These are phyloP conservation scores for Phyllosticta capitalensis DNA, from an alignment of 2,329 filamentous ascomycete genomes.

Conservation along the genomic window DNA sequence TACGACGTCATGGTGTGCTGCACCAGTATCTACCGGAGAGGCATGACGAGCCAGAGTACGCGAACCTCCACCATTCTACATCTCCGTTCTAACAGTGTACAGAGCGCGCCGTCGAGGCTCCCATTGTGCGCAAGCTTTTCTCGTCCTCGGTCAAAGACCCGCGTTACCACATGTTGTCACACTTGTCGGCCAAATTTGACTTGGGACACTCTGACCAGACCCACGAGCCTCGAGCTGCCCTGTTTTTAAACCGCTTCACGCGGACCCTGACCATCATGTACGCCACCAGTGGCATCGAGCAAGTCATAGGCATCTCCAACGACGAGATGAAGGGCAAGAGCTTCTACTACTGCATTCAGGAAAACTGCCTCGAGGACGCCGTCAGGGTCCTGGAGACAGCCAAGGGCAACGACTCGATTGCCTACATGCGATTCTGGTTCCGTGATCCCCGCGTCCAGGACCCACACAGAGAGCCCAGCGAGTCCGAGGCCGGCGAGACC, in stretches of 20 bases:
- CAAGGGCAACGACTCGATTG: slow-evolving; percentile 84
- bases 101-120: slow-evolving; percentile 71
- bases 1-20: slow-evolving; percentile 81
- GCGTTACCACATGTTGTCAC: slow-evolving; percentile 81
- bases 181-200: slow-evolving; percentile 70
- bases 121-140: slow-evolving; percentile 68
- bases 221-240: slow-evolving; percentile 70
- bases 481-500: slow-evolving; percentile 35
- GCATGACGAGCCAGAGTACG: slow-evolving; percentile 65
- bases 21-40: slow-evolving; percentile 64
- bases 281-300: slow-evolving; percentile 64
- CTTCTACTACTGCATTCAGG: slow-evolving; percentile 80
- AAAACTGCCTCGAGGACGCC: slow-evolving; percentile 66
- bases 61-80: slow-evolving; percentile 14
- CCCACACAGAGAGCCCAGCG: slow-evolving; percentile 35
- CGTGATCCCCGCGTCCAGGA: slow-evolving; percentile 51
- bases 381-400: slow-evolving; percentile 73
- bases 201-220: slow-evolving; percentile 45
- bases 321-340: slow-evolving; percentile 64
- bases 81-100: slow-evolving; percentile 13
- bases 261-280: slow-evolving; percentile 78
- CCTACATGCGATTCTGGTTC: slow-evolving; percentile 79
- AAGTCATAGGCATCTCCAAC: slow-evolving; percentile 65
- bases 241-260: slow-evolving; percentile 81
- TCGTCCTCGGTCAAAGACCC: slow-evolving; percentile 73